phyloP scores from a whole-genome alignment of 352 stramenopile species.

The Pythium scleroteichum region DNA sequence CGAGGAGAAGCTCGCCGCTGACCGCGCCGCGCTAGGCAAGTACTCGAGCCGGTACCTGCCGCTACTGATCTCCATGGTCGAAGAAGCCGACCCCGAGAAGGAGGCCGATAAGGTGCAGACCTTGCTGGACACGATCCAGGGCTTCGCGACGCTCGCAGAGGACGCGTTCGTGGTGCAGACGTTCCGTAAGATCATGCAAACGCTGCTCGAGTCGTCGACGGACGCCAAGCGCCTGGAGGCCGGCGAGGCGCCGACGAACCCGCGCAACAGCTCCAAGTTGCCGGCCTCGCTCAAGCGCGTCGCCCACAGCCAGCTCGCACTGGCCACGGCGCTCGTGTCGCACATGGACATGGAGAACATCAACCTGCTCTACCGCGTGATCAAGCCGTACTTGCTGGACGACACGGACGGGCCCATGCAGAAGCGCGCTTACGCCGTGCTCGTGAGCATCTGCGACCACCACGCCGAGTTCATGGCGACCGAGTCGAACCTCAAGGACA shows the following conservation, averaged over 20 bases:
- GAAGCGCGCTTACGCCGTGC: conserved; percentile 85
- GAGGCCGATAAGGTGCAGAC: conserved; percentile 70
- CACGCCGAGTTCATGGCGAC: conserved; percentile 77
- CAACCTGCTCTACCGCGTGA: conserved; percentile 82
- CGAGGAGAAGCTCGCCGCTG: conserved; percentile 71
- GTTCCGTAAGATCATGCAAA: conserved; percentile 91
- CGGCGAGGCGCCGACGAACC: conserved; percentile 33
- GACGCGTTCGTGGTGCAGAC: conserved; percentile 56
- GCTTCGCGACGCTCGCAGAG: conserved; percentile 80
- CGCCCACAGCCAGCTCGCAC: conserved; percentile 74
- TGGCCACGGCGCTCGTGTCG: conserved; percentile 73
- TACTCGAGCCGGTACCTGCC: conserved; percentile 84
- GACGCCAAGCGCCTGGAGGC: conserved; percentile 67
- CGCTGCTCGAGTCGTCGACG: conserved; percentile 83
- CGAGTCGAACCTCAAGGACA: conserved; percentile 87
- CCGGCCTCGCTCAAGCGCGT: conserved; percentile 56
- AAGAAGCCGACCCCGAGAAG: conserved; percentile 78
- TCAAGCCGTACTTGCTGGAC: conserved; percentile 87
- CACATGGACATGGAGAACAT: conserved; percentile 82
- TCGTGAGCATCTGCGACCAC: conserved; percentile 86
- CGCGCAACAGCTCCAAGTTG: conserved; percentile 37
- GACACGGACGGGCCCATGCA: conserved; percentile 87
- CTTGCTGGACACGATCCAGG: conserved; percentile 78
- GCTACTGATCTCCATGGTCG: conserved; percentile 80
- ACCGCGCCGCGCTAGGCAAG: conserved; percentile 77